A percentile compares a stretch with the other conserved stretches of the same genome.
phyloP scores from a whole-genome alignment of 148 eudicot species.

The Amaranthus cruentus region DNA sequence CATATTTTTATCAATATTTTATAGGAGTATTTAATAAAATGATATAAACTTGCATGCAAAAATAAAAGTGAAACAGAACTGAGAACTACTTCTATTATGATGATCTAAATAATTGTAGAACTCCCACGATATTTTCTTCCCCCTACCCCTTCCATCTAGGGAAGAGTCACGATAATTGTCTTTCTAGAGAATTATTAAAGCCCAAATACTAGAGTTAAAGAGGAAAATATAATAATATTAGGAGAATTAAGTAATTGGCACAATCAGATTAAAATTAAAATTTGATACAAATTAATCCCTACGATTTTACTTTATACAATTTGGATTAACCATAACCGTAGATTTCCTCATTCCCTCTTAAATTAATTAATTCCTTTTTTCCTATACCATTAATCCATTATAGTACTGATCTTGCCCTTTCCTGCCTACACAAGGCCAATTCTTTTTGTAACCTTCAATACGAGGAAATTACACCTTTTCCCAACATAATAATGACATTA shows the following conservation, averaged over 20 bases:
- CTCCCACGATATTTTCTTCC: too few relatives aligned
- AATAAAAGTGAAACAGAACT: too few relatives aligned
- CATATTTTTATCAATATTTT: too few relatives aligned
- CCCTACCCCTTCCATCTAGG: too few relatives aligned
- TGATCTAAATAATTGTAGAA: too few relatives aligned
- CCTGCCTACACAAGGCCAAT: conserved; percentile 6
- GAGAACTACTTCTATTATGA: too few relatives aligned
- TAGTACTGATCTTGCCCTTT: background rate
- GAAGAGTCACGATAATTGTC: too few relatives aligned
- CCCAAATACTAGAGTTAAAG: too few relatives aligned
- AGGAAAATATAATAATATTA: background rate
- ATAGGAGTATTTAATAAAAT: too few relatives aligned
- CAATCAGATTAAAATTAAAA: background rate
- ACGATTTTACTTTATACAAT: conserved; percentile 7
- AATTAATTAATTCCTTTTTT: background rate
- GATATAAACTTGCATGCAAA: too few relatives aligned
- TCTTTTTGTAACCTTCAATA: background rate
- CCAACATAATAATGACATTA: background rate
- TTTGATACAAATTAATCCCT: conserved; percentile 5
- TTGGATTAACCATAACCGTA: conserved; percentile 4
- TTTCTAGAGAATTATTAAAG: too few relatives aligned
- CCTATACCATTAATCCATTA: background rate
- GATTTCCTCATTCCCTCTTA: background rate
- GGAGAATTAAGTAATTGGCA: background rate
- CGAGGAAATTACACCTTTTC: conserved; percentile 2